Evolutionary conservation across 2,329 filamentous ascomycete genomes (phyloP), one percentile per base, ranked within the genome.

Genomic region (Alternaria dauci): DNA sequence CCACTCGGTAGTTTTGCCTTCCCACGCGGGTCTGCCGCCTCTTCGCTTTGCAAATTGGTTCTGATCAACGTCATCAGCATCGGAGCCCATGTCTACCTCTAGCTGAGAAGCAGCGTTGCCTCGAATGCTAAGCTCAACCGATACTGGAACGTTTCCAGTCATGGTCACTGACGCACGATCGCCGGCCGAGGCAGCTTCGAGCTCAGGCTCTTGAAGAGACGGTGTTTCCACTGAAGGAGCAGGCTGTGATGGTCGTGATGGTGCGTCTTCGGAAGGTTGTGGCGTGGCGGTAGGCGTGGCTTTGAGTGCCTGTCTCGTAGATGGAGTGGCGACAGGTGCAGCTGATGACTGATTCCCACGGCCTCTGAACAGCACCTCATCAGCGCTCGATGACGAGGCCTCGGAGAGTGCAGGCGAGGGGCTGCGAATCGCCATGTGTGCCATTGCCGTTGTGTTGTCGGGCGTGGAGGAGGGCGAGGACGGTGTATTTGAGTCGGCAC

Each of bases 311-410:
- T 48, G 46, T 48, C 34, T 18, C 18, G 14, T 18, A 11, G 46
- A 38, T 8, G 32, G 38, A 20, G 47, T 44, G 20, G 50, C 44
- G 26, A 26, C 39, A 20, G 63, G 48, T 12, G 60, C 53, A 23
- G 52, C 52, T 16, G 61, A 52, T 18, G 56, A 60, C 16, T 62
- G 61, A 14, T 26, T 25, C 32, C 58, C 59, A 47, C 77, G 74
- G 8, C 77, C 77, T 60, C 63, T 66, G 63, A 79, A 79, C 18
- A 79, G 63, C 5, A 92, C 81, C 65, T 97, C 92, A 48, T 91
- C 91, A 70, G 89, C 61, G 28, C 62, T 70, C 9, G 67, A 71
- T 14, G 65, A 71, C 4, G 66, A 70, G 1, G 63, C 52, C n/a
- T 67, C 59, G 5, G 74, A 78, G 4, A 48, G 55, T 4, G 69